Percentiles rank a stretch among this genome's conserved stretches.
phyloP scores from a whole-genome alignment of 768 basidiomycete genomes.

The Gloeophyllum trabeum region DNA sequence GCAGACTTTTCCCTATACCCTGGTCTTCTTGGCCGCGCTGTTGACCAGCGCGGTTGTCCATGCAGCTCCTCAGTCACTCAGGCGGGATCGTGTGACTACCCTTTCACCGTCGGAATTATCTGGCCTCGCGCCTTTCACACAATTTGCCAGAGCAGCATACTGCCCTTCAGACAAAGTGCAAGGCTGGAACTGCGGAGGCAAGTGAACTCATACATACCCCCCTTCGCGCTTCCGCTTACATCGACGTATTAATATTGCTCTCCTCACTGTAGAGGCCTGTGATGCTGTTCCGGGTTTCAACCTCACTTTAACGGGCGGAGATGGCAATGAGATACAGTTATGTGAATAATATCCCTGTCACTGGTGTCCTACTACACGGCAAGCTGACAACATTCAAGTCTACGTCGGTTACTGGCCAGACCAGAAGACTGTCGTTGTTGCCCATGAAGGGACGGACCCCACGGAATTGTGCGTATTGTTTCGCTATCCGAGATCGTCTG shows the following conservation, averaged over 20 bases:
- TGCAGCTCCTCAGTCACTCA: background rate
- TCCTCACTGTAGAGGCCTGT: too few species aligned
- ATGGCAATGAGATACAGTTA: constrained; percentile 33
- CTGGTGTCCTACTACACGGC: background rate
- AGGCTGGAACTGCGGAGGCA: constrained; percentile 36
- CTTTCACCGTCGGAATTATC: constrained; percentile 21
- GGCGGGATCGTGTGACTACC: constrained; percentile 7
- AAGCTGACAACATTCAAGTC: constrained; percentile 17
- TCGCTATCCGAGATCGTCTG: too few species aligned
- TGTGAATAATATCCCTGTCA: constrained; percentile 20
- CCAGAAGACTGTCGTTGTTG: constrained; percentile 40
- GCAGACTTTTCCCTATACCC: too few species aligned
- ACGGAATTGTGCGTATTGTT: constrained; percentile 38
- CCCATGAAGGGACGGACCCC: constrained; percentile 52
- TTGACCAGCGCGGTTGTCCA: too few species aligned
- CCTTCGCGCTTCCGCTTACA: too few species aligned
- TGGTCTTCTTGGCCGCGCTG: too few species aligned
- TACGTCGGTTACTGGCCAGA: constrained; percentile 48
- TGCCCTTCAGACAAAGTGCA: constrained; percentile 26
- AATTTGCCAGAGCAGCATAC: constrained; percentile 47
- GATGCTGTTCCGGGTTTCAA: constrained; percentile 27
- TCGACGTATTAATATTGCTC: too few species aligned
- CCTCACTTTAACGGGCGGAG: constrained; percentile 31
- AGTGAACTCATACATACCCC: constrained; percentile 13
- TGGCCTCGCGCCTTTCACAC: constrained; percentile 31